phyloP scores from a whole-genome alignment of 2,329 filamentous ascomycete genomes.

The Colletotrichum australisinense region DNA sequence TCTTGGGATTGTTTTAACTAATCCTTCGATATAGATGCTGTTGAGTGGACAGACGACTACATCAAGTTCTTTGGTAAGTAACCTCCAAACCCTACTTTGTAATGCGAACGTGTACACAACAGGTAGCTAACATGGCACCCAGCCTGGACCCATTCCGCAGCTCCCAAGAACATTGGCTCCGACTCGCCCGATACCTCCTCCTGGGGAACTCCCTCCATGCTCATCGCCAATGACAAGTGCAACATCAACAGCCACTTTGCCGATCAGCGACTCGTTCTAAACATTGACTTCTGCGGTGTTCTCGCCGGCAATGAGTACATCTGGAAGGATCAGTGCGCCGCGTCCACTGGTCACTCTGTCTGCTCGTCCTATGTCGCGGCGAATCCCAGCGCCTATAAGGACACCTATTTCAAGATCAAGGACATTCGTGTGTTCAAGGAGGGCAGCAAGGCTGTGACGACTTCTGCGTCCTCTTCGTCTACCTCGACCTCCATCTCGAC shows the following conservation, averaged over 20 bases:
- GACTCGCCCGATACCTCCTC: conserved; percentile 67
- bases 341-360: conserved; percentile 38
- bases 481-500: background rate
- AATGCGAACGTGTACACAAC: background rate
- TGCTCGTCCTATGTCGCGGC: conserved; percentile 52
- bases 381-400: conserved; percentile 48
- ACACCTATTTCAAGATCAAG: conserved; percentile 59
- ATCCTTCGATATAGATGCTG: conserved; percentile 52
- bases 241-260: conserved; percentile 72
- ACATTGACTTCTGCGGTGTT: conserved; percentile 81
- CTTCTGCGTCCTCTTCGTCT: conserved; percentile 37
- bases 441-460: conserved; percentile 33
- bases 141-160: conserved; percentile 45
- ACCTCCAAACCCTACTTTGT: no score
- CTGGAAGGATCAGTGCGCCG: conserved; percentile 44
- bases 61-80: conserved; percentile 51
- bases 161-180: conserved; percentile 48
- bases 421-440: conserved; percentile 49
- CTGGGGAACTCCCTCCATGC: conserved; percentile 75
- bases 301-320: conserved; percentile 63
- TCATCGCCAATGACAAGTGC: conserved; percentile 69
- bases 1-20: background rate
- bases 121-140: background rate
- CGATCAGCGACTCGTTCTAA: conserved; percentile 78
- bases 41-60: conserved; percentile 54